Conservation (phyloP, 2,329 filamentous ascomycete species). For the Claviceps pusilla region DNA sequence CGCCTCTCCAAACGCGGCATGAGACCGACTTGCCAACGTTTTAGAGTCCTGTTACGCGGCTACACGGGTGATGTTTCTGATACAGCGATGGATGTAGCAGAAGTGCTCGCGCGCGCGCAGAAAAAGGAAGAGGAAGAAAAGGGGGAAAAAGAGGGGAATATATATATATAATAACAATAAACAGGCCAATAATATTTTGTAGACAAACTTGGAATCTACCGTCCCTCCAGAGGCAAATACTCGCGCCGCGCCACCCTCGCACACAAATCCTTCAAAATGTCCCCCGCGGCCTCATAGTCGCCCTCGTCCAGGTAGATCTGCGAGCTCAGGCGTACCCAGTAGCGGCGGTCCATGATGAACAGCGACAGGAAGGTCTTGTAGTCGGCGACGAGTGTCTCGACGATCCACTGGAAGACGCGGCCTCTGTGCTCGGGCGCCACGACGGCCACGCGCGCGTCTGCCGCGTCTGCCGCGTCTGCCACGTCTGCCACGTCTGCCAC, state of each 20-base stretch:
- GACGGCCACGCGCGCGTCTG: neutral
- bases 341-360: slow-evolving; percentile 41
- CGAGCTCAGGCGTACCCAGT: slow-evolving; percentile 61
- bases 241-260: slow-evolving; percentile 24
- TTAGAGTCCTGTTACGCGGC: too few relatives aligned
- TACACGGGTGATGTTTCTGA: too few relatives aligned
- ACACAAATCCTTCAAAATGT: slow-evolving; percentile 37
- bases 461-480: neutral
- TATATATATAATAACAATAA: too few relatives aligned
- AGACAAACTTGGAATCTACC: neutral
- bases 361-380: slow-evolving; percentile 58
- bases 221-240: slow-evolving; percentile 11
- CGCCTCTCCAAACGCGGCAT: too few relatives aligned
- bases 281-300: slow-evolving; percentile 61
- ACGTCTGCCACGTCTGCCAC: neutral
- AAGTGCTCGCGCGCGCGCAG: too few relatives aligned
- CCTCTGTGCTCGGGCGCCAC: slow-evolving; percentile 19
- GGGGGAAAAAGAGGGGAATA: too few relatives aligned
- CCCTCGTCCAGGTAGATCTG: slow-evolving; percentile 70
- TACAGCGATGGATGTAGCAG: too few relatives aligned
- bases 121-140: too few relatives aligned
- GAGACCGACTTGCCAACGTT: too few relatives aligned
- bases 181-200: too few relatives aligned
- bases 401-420: slow-evolving; percentile 42
- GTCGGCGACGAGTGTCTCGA: slow-evolving; percentile 36